phyloP scores from a whole-genome alignment of 2,329 filamentous ascomycete genomes.

The Cladorrhinum sp. region DNA sequence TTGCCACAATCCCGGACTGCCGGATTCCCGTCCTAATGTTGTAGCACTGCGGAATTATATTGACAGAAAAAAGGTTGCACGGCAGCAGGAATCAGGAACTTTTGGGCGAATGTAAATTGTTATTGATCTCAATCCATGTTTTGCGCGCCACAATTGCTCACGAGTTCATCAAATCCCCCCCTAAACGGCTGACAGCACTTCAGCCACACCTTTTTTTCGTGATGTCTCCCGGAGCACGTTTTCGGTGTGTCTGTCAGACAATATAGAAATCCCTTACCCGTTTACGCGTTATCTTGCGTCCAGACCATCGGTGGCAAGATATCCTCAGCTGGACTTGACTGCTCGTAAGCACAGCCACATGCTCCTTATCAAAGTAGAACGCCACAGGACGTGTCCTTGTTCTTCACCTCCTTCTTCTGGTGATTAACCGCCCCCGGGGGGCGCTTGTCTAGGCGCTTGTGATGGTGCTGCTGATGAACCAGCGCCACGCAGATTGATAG shows the following conservation, averaged over 20 bases:
- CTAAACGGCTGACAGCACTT: neutral
- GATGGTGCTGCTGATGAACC: conserved; percentile 5
- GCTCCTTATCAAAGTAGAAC: neutral
- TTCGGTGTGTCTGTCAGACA: too few species aligned
- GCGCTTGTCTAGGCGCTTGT: conserved; percentile 4
- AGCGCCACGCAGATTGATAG: conserved; percentile 63
- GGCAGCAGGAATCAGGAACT: neutral
- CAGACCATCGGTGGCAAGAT: neutral
- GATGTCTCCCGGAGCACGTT: neutral
- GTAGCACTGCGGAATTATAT: neutral
- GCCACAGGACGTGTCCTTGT: neutral
- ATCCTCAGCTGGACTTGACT: neutral
- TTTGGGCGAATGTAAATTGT: neutral
- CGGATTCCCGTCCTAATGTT: neutral
- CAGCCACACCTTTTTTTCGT: neutral
- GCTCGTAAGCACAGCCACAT: neutral
- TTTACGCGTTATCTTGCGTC: neutral
- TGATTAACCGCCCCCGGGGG: neutral
- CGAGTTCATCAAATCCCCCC: neutral
- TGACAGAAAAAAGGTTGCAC: neutral
- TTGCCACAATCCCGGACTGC: conserved; percentile 14
- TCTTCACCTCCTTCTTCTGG: neutral
- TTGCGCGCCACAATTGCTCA: neutral
- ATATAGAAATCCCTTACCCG: neutral
- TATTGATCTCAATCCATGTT: neutral